These are phyloP conservation scores for Acephala macrosclerotiorum DNA, from an alignment of 2,329 filamentous ascomycete genomes.

Conservation along the genomic window DNA sequence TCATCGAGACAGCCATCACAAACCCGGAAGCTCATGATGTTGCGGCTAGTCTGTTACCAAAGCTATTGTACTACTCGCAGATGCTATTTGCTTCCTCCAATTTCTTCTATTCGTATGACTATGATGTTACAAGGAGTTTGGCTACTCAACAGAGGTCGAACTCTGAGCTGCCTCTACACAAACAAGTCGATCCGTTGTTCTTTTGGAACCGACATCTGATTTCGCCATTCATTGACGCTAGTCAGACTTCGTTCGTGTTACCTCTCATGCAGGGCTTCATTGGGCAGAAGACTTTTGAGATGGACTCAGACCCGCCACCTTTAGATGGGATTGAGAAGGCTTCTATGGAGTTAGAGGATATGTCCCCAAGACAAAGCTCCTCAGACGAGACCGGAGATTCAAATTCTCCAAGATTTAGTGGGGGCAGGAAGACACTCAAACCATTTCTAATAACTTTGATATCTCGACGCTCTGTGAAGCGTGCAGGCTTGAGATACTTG, in stretches of 20 bases:
- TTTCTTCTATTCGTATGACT: conserved; percentile 96
- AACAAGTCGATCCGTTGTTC: conserved; percentile 77
- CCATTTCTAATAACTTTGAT: conserved; percentile 78
- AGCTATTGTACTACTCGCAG: conserved; percentile 82
- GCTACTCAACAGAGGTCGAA: conserved; percentile 50
- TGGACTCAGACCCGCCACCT: conserved; percentile 65
- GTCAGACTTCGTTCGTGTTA: conserved; percentile 74
- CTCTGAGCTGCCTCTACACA: conserved; percentile 68
- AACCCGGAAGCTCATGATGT: conserved; percentile 27
- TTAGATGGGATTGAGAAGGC: conserved; percentile 54
- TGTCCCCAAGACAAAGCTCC: conserved; percentile 41
- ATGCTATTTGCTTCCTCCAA: conserved; percentile 86
- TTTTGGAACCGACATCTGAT: conserved; percentile 91
- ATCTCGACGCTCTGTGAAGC: conserved; percentile 85
- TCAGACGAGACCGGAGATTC: conserved; percentile 34
- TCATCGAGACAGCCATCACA: conserved; percentile 19
- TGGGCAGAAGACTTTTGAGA: conserved; percentile 81
- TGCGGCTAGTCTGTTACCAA: conserved; percentile 69
- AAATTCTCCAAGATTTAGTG: conserved; percentile 22
- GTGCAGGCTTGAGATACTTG: conserved; percentile 88
- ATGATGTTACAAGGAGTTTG: conserved; percentile 81
- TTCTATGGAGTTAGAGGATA: conserved; percentile 48
- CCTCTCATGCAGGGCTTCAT: conserved; percentile 95
- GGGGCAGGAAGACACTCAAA: conserved; percentile 29
- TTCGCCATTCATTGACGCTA: conserved; percentile 75